Conservation (phyloP, 306 rosid species). For the Malus orientalis region DNA sequence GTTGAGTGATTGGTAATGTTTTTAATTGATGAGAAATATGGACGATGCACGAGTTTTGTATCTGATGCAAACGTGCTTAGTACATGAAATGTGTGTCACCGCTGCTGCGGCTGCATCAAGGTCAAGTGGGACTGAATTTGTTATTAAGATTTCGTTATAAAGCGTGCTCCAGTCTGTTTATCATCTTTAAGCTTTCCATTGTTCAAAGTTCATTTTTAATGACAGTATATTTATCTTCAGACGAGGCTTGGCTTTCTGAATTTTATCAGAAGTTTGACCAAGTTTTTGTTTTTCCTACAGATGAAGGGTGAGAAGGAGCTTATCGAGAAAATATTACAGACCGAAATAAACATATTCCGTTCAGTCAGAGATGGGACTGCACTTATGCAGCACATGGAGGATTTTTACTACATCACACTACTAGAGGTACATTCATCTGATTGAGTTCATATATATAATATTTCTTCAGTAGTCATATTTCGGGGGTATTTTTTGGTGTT, state of each 20-base stretch:
- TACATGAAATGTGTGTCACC: background rate
- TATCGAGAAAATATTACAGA: slow-evolving; percentile 69
- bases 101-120: background rate
- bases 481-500: background rate
- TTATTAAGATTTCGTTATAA: background rate
- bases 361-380: slow-evolving; percentile 95
- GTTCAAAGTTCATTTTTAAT: background rate
- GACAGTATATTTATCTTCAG: background rate
- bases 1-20: too few species aligned
- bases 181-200: background rate
- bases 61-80: background rate
- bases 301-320: slow-evolving; percentile 96
- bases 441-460: background rate
- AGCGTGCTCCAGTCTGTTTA: background rate
- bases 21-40: too few species aligned
- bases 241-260: background rate
- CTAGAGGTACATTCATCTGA: slow-evolving; percentile 53
- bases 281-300: slow-evolving; percentile 29
- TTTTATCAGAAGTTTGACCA: slow-evolving; percentile 2
- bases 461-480: background rate
- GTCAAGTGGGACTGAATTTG: background rate
- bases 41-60: too few species aligned
- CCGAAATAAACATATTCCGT: slow-evolving; percentile 86
- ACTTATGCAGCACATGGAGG: slow-evolving; percentile 97
- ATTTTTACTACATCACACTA: slow-evolving; percentile 80